These are phyloP conservation scores for Malus fusca DNA, from an alignment of 306 rosid genomes.

Conservation along the genomic window DNA sequence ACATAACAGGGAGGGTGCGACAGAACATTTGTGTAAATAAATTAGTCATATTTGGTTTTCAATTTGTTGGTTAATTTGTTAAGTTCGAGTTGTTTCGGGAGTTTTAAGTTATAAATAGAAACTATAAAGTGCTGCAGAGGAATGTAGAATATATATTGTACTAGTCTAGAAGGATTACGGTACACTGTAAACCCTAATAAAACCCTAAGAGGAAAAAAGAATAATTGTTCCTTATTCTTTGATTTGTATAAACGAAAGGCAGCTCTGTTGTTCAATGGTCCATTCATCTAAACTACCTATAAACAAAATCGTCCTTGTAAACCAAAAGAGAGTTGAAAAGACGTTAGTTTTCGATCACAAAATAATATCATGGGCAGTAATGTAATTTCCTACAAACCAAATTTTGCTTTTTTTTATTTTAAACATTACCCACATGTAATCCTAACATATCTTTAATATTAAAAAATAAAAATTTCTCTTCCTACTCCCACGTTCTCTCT, in stretches of 20 bases:
- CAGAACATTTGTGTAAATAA: background rate
- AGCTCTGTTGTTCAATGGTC: background rate
- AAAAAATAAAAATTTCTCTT: no score
- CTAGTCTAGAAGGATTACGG: background rate
- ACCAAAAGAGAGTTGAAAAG: no score
- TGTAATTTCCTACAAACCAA: no score
- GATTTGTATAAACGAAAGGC: background rate
- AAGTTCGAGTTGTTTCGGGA: background rate
- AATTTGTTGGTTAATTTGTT: background rate
- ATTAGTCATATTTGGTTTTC: background rate
- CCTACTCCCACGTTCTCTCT: no score
- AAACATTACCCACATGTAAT: no score
- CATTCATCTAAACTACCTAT: background rate
- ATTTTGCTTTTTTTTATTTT: no score
- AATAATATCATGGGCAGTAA: no score
- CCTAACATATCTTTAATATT: no score
- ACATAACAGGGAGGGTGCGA: background rate
- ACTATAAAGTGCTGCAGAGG: background rate
- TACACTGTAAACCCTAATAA: no score
- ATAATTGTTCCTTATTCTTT: background rate
- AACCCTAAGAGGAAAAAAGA: no score
- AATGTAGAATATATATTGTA: background rate
- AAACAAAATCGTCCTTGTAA: fast-evolving
- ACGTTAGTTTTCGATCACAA: no score
- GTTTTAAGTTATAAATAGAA: background rate